A percentile compares a stretch with the other conserved stretches of the same genome.
Conservation (phyloP, 2,329 filamentous ascomycete species). For the Macrophomina phaseolina region DNA sequence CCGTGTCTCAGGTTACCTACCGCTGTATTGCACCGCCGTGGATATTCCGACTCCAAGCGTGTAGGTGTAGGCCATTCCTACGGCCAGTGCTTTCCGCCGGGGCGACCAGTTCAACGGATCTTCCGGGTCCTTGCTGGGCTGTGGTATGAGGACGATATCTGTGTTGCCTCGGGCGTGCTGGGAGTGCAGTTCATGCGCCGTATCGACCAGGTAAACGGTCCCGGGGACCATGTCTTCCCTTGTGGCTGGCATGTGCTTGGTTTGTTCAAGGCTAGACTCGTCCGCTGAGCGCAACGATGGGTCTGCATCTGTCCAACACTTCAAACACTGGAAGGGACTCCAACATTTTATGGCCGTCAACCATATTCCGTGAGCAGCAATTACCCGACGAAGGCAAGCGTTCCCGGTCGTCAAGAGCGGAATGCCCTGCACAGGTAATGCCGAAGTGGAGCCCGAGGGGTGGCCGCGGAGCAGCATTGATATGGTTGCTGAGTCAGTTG, state of each 20-base stretch:
- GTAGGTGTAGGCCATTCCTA: conserved; percentile 40
- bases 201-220: conserved; percentile 52
- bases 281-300: background rate
- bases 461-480: conserved; percentile 2
- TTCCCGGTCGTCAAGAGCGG: background rate
- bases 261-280: background rate
- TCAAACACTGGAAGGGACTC: background rate
- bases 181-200: conserved; percentile 40
- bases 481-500: background rate
- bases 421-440: background rate
- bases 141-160: conserved; percentile 56
- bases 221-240: conserved; percentile 39
- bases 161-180: conserved; percentile 41
- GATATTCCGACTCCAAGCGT: conserved; percentile 56
- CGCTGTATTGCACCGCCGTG: conserved; percentile 52
- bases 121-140: conserved; percentile 34
- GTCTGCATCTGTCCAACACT: background rate
- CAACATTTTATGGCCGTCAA: background rate
- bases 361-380: background rate
- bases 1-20: background rate
- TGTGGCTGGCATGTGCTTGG: background rate
- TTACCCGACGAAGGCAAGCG: background rate
- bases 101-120: conserved; percentile 43
- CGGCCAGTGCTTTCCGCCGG: conserved; percentile 27
- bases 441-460: background rate